A percentile compares a stretch with the other conserved stretches of the same genome.
These are phyloP conservation scores for Rhizophagus clarus DNA, from an alignment of 192 early-diverging fungal genomes.

Conservation along the genomic window DNA sequence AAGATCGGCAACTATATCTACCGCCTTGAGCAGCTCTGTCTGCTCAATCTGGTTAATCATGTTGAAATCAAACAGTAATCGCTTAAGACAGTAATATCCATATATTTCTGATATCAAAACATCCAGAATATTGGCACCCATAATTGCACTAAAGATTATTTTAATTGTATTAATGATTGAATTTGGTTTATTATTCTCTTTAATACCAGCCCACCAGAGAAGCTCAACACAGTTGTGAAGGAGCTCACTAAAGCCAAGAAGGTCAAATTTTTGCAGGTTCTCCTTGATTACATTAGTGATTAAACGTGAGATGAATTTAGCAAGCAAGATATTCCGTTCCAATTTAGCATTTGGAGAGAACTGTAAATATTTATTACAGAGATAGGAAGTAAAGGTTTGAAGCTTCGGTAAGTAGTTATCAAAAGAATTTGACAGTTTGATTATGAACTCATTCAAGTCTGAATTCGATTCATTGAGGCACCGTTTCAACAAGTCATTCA, in stretches of 20 bases:
- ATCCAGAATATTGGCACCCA: neutral
- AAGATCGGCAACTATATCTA: neutral
- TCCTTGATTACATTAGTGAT: neutral
- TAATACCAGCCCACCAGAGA: neutral
- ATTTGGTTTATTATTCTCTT: neutral
- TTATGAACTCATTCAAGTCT: neutral
- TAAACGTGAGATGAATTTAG: neutral
- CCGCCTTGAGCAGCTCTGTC: neutral
- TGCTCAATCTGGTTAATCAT: neutral
- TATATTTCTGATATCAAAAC: neutral
- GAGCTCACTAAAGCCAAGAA: neutral
- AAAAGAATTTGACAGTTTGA: neutral
- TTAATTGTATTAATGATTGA: neutral
- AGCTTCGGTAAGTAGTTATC: neutral
- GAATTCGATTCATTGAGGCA: neutral
- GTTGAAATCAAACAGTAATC: neutral
- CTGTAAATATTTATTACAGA: neutral
- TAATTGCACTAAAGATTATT: neutral
- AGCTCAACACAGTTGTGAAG: slow-evolving; percentile 2
- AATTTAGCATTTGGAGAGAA: neutral
- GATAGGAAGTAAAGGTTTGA: neutral
- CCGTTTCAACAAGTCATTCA: neutral
- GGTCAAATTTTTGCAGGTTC: neutral
- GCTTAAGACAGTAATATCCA: neutral
- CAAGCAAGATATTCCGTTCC: neutral